Conservation (phyloP, 2,329 filamentous ascomycete species). For the Diplodia intermedia region DNA sequence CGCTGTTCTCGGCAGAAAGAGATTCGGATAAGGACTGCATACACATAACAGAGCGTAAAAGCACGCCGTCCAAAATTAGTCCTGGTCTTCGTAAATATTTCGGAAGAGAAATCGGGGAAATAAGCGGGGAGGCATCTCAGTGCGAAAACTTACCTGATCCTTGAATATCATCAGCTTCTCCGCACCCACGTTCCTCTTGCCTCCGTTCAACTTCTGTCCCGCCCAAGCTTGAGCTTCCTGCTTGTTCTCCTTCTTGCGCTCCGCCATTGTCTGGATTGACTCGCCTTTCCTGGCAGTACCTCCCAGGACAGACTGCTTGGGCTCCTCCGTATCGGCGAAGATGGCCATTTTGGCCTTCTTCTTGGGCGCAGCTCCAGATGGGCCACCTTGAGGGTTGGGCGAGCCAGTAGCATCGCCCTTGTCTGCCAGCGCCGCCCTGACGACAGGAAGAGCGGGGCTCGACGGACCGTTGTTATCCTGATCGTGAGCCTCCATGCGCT, state of each 20-base stretch:
- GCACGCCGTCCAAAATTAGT: constrained; percentile 78
- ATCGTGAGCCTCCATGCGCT: constrained; percentile 72
- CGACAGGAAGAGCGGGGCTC: constrained; percentile 84
- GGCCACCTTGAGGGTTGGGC: constrained; percentile 70
- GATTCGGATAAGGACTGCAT: constrained; percentile 55
- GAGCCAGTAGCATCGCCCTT: constrained; percentile 73
- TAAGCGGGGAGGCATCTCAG: constrained; percentile 36
- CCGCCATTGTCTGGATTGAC: constrained; percentile 82
- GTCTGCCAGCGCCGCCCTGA: constrained; percentile 81
- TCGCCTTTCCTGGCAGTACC: constrained; percentile 81
- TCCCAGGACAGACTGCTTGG: constrained; percentile 63
- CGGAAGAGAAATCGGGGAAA: constrained; percentile 40
- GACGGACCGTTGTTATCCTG: constrained; percentile 70
- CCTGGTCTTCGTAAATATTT: constrained; percentile 89
- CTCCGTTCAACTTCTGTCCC: constrained; percentile 87
- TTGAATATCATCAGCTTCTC: constrained; percentile 93
- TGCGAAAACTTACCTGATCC: constrained; percentile 79
- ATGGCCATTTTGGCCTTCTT: constrained; percentile 85
- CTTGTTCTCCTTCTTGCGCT: constrained; percentile 93
- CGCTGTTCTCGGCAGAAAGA: constrained; percentile 59
- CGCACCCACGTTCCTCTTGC: constrained; percentile 77
- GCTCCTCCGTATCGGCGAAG: constrained; percentile 76
- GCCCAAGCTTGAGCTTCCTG: constrained; percentile 88
- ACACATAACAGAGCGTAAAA: constrained; percentile 59
- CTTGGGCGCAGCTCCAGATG: constrained; percentile 53